Percentiles rank a stretch among this genome's conserved stretches.
phyloP scores from a whole-genome alignment of 1,284 basidiomycete species.

The Marasmius tenuissimus region DNA sequence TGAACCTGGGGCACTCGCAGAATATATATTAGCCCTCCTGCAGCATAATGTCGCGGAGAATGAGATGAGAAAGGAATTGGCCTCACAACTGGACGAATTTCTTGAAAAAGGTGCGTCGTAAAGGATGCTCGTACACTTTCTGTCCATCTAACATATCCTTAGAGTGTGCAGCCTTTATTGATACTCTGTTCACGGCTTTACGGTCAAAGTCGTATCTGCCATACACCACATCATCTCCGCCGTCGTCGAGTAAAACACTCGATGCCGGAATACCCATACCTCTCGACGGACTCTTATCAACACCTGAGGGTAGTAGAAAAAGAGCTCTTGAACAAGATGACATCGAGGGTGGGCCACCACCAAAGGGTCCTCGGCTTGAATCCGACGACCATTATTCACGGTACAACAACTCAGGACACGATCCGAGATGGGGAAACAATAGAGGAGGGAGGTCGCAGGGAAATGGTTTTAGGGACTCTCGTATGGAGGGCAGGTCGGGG shows the following conservation, averaged over 20 bases:
- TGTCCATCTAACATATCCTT: constrained; percentile 21
- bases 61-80: constrained; percentile 82
- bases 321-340: constrained; percentile 63
- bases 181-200: constrained; percentile 81
- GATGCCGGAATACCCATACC: constrained; percentile 79
- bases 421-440: constrained; percentile 41
- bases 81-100: constrained; percentile 85
- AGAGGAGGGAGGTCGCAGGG: constrained; percentile 27
- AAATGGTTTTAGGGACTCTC: constrained; percentile 25
- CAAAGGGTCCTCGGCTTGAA: constrained; percentile 69
- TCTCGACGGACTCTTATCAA: constrained; percentile 59
- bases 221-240: constrained; percentile 49
- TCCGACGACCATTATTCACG: constrained; percentile 64
- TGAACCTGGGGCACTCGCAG: constrained; percentile 90
- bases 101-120: constrained; percentile 75
- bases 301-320: constrained; percentile 61
- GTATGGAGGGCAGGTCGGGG: constrained; percentile 38
- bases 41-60: constrained; percentile 84
- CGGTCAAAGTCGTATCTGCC: constrained; percentile 82
- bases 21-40: constrained; percentile 93
- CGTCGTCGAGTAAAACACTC: constrained; percentile 35
- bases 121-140: constrained; percentile 7
- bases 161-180: constrained; percentile 81
- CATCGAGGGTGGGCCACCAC: constrained; percentile 51
- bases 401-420: constrained; percentile 43